Evolutionary conservation across 2,329 filamentous ascomycete species (phyloP).

Genomic region (Pseudocercospora crystallina): DNA sequence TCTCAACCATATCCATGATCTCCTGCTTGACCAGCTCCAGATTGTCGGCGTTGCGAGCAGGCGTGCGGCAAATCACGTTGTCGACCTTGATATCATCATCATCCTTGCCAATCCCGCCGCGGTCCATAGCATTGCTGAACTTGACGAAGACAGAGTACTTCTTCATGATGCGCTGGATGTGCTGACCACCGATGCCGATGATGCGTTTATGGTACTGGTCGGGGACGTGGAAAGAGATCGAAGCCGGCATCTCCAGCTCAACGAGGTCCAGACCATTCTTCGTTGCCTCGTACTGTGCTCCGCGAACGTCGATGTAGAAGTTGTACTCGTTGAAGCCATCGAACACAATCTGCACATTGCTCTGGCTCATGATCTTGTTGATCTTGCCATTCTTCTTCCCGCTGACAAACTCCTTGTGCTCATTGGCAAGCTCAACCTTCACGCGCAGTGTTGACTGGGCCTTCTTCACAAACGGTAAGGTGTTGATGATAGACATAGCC

Average conservation of each 20-base stretch:
- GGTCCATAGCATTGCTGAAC: constrained; percentile 98
- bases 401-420: constrained; percentile 99
- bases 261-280: constrained; percentile 90
- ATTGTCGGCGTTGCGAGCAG: constrained; percentile 94
- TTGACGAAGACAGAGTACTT: constrained; percentile 99
- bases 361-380: constrained; percentile 99
- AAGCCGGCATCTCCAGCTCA: constrained; percentile 98
- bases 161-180: constrained; percentile 99
- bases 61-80: constrained; percentile 97
- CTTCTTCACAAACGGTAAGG: constrained; percentile 83
- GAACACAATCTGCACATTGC: constrained; percentile 98
- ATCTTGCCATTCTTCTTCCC: constrained; percentile 99
- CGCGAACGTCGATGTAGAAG: constrained; percentile 98
- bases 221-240: constrained; percentile 97
- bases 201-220: constrained; percentile 99
- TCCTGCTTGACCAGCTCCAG: constrained; percentile 97
- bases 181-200: constrained; percentile 95
- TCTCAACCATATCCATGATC: constrained; percentile 99
- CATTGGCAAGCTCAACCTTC: constrained; percentile 97
- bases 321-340: constrained; percentile 99
- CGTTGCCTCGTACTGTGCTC: constrained; percentile 86
- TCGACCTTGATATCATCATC: constrained; percentile 98
- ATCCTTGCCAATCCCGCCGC: constrained; percentile 87
- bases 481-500: constrained; percentile 89
- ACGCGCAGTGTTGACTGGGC: constrained; percentile 91